Evolutionary conservation across 2,329 filamentous ascomycete genomes (phyloP), one percentile per base, ranked within the genome.

Genomic region (Cyphellophora attinorum): DNA sequence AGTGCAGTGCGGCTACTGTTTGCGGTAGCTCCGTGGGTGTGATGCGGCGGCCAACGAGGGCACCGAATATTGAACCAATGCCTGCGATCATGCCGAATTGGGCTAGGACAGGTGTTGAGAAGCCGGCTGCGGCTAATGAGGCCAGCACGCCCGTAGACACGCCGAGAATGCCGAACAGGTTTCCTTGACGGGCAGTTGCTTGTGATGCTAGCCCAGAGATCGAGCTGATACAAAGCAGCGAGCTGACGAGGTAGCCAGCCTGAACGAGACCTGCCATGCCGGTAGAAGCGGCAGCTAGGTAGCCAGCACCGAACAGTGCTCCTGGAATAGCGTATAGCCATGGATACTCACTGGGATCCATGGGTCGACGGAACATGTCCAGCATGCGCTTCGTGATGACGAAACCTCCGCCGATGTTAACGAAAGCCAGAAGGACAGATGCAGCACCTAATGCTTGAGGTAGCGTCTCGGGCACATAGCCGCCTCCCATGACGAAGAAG

Each of bases 311-410:
- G 45, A 89, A 93, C 0, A 93, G 50, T 3, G 75, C 63, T 11
- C 75, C 85, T 0, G 85, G 85, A 37, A 93, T 64, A 2, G 77
- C 81, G 51, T 91, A 93, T 1, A 93, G 64, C 82, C 83, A 93
- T 0, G 83, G 82, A 46, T 89, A 93, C 55, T 94, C 86, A 0
- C 81, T 77, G 19, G 85, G 86, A 47, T 93, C 86, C 4, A 84
- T 91, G 16, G 84, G 80, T 10, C 82, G 73, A 53, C 81, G 82
- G 55, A 89, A 89, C 83, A 89, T 89, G 55, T 93, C 85, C 28
- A 94, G 67, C 86, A 94, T 94, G 43, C 86, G 73, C 61, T 93
- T 93, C 3, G 85, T 93, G 40, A 94, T 85, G 28, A 93, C 81
- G 41, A 94, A 94, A 0, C 86, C 86, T 38, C 86, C 86, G 0